Evolutionary conservation across 768 basidiomycete species (phyloP).

Genomic region (Tremella fuciformis): DNA sequence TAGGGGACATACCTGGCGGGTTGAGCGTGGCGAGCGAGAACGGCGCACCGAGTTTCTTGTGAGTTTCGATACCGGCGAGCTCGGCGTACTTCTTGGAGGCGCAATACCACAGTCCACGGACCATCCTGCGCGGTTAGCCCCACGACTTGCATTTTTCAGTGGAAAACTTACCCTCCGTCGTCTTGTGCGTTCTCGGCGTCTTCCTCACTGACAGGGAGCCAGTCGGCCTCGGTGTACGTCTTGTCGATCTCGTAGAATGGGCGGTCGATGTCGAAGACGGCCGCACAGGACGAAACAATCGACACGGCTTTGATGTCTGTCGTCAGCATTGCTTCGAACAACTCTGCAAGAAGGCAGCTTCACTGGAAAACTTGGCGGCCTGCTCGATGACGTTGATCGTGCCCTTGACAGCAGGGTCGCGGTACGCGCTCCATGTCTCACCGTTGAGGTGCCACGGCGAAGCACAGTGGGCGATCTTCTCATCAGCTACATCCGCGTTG

Average conservation of each 20-base stretch:
- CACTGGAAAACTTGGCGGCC: conserved; percentile 34
- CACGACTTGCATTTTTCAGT: no score
- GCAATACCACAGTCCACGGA: conserved; percentile 30
- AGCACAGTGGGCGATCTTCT: conserved; percentile 31
- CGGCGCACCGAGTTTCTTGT: not conserved
- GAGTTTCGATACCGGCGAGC: conserved; percentile 19
- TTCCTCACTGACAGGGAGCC: conserved; percentile 36
- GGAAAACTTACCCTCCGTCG: conserved; percentile 19
- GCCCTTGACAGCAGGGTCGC: conserved; percentile 35
- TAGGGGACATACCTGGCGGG: not conserved
- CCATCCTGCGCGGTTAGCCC: no score
- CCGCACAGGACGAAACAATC: conserved; percentile 29
- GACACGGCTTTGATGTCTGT: conserved; percentile 30
- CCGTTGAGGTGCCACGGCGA: conserved; percentile 35
- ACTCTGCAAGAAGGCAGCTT: no score
- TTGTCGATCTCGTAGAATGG: conserved; percentile 27
- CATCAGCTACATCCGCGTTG: not conserved
- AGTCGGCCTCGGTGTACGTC: conserved; percentile 43
- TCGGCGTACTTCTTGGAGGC: conserved; percentile 46
- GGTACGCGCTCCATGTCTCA: conserved; percentile 29
- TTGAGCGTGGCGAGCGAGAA: conserved; percentile 1
- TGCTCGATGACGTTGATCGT: conserved; percentile 35
- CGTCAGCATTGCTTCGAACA: not conserved
- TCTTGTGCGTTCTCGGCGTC: conserved; percentile 21
- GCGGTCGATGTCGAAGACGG: conserved; percentile 25